A percentile compares a stretch with the other conserved stretches of the same genome.
These are phyloP conservation scores for Zygosaccharomyces sapae DNA, from an alignment of 1,139 yeast genomes.

Conservation along the genomic window DNA sequence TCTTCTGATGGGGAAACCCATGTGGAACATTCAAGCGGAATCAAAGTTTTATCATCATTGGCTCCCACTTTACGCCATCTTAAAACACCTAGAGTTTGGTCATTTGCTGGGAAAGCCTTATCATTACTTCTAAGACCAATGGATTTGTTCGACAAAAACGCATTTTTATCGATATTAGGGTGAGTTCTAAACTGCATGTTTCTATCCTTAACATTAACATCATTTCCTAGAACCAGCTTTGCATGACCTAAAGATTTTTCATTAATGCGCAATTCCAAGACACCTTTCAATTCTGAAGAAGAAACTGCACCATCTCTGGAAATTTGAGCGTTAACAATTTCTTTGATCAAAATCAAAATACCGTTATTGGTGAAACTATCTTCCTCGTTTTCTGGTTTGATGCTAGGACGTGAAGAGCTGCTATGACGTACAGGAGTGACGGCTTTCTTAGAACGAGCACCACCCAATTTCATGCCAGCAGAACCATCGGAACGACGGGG, in stretches of 20 bases:
- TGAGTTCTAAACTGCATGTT: conserved; percentile 79
- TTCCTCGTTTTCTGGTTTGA: conserved; percentile 22
- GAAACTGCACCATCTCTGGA: conserved; percentile 79
- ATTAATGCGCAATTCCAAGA: conserved; percentile 80
- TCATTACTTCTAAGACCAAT: conserved; percentile 73
- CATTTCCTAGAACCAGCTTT: conserved; percentile 53
- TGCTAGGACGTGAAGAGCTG: conserved; percentile 5
- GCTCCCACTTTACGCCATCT: conserved; percentile 79
- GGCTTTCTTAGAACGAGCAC: conserved; percentile 9
- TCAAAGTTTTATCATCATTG: conserved; percentile 49
- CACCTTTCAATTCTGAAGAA: conserved; percentile 83
- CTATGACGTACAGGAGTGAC: conserved; percentile 4
- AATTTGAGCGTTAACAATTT: conserved; percentile 71
- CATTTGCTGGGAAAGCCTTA: conserved; percentile 86
- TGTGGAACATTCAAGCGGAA: conserved; percentile 75
- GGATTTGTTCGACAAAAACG: conserved; percentile 53
- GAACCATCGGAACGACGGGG: conserved; percentile 7
- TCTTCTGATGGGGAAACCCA: conserved; percentile 72
- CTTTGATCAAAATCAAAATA: conserved; percentile 71
- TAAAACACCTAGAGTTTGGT: conserved; percentile 82
- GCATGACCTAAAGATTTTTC: conserved; percentile 63
- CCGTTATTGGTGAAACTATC: conserved; percentile 56
- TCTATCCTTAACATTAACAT: conserved; percentile 32
- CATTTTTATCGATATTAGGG: conserved; percentile 84
- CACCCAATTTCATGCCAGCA: conserved; percentile 15